These are phyloP conservation scores for Pseudonitzschia multiseries DNA, from an alignment of 108 stramenopile species.

Conservation along the genomic window DNA sequence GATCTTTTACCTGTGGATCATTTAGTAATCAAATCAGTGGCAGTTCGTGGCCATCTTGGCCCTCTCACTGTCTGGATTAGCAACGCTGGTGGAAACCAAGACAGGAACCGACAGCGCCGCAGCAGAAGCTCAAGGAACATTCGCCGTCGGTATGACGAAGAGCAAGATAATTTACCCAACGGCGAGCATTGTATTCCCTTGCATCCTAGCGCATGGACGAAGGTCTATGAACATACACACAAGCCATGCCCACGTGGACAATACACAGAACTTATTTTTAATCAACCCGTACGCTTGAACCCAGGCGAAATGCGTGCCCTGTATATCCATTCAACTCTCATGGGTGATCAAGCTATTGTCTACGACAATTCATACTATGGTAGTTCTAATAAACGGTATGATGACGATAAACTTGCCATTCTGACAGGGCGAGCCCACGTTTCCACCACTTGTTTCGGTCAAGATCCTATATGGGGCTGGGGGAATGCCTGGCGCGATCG, in stretches of 20 bases:
- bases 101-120: background rate
- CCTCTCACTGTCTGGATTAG: slow-evolving; percentile 83
- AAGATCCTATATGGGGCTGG: slow-evolving; percentile 78
- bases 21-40: slow-evolving; percentile 61
- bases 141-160: background rate
- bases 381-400: slow-evolving; percentile 46
- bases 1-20: slow-evolving; percentile 71
- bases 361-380: slow-evolving; percentile 68
- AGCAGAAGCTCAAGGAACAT: background rate
- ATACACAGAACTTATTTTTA: slow-evolving; percentile 64
- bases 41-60: slow-evolving; percentile 64
- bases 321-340: slow-evolving; percentile 78
- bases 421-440: slow-evolving; percentile 80
- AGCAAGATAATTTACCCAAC: background rate
- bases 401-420: slow-evolving; percentile 74
- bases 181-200: slow-evolving; percentile 22
- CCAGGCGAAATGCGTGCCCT: slow-evolving; percentile 72
- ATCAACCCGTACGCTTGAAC: slow-evolving; percentile 62
- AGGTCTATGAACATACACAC: slow-evolving; percentile 76
- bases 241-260: slow-evolving; percentile 37
- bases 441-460: slow-evolving; percentile 62
- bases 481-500: slow-evolving; percentile 85
- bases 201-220: slow-evolving; percentile 57
- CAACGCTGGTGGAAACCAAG: slow-evolving; percentile 43
- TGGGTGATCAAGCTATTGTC: slow-evolving; percentile 80